Evolutionary conservation across 2,329 filamentous ascomycete genomes (phyloP).

Genomic region (Bipolaris sorokiniana): DNA sequence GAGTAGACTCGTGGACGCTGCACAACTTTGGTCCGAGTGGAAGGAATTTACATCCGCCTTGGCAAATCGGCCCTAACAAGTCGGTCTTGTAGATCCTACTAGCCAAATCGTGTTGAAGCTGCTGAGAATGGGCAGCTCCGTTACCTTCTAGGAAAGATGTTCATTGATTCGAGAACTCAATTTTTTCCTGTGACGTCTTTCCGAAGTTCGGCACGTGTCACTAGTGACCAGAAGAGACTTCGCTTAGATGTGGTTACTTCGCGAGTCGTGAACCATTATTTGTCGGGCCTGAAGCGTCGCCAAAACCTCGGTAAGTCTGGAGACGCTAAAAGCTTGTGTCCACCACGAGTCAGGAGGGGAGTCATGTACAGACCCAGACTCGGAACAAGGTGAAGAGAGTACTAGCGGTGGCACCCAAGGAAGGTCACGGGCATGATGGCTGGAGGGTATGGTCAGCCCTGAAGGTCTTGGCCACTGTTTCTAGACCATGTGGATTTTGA

Average conservation of each 20-base stretch:
- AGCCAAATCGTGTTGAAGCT: neutral
- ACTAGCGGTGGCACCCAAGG: neutral
- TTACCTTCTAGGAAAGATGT: neutral
- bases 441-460: neutral
- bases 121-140: neutral
- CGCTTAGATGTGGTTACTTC: neutral
- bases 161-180: neutral
- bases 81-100: slow-evolving; percentile 16
- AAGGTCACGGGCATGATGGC: neutral
- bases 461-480: neutral
- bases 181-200: neutral
- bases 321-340: neutral
- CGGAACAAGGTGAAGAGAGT: neutral
- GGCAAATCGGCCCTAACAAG: neutral
- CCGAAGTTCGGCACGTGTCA: neutral
- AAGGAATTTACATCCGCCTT: neutral
- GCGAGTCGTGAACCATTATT: neutral
- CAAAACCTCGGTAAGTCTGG: neutral
- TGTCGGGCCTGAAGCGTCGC: neutral
- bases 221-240: neutral
- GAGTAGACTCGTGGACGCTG: neutral
- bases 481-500: neutral
- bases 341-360: neutral
- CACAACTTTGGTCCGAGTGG: neutral
- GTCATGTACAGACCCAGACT: neutral